A percentile compares a stretch with the other conserved stretches of the same genome.
Evolutionary conservation across 2,329 filamentous ascomycete genomes (phyloP).

Genomic region (Hawksworthiomyces lignivorus): DNA sequence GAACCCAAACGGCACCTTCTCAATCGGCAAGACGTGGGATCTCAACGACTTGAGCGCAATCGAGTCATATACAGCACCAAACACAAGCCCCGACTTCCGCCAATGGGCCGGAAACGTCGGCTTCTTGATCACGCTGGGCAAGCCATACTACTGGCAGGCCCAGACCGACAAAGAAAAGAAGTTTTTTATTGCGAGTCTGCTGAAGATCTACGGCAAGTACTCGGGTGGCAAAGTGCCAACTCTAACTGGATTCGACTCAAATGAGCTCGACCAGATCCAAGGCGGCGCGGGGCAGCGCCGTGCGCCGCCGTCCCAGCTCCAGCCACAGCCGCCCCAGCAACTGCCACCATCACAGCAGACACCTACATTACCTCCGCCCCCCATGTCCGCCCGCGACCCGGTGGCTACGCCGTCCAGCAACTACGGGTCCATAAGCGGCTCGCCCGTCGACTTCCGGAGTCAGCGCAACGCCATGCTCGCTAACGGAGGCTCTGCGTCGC

Average conservation of each 20-base stretch:
- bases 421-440: constrained; percentile 11
- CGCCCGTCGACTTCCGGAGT: constrained; percentile 8
- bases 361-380: constrained; percentile 13
- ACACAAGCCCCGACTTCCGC: constrained; percentile 51
- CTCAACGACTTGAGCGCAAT: constrained; percentile 81
- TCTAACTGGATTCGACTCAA: constrained; percentile 72
- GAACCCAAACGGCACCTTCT: constrained; percentile 88
- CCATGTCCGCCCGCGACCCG: constrained; percentile 16
- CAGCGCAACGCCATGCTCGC: constrained; percentile 22
- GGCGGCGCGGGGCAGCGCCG: constrained; percentile 42
- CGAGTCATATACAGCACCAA: constrained; percentile 66
- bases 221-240: constrained; percentile 77
- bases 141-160: constrained; percentile 96
- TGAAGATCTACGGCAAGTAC: constrained; percentile 97
- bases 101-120: constrained; percentile 77
- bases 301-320: constrained; percentile 21
- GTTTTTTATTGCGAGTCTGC: constrained; percentile 91
- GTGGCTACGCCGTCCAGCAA: constrained; percentile 10
- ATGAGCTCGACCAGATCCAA: constrained; percentile 68
- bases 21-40: constrained; percentile 97
- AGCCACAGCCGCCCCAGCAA: background rate
- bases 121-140: constrained; percentile 81
- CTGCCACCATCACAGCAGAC: constrained; percentile 2
- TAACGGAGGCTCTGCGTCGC: constrained; percentile 34
- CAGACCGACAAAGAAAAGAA: constrained; percentile 94